Conservation (phyloP, 371 early-diverging fungal genomes). For the Rhizopus sp. region DNA sequence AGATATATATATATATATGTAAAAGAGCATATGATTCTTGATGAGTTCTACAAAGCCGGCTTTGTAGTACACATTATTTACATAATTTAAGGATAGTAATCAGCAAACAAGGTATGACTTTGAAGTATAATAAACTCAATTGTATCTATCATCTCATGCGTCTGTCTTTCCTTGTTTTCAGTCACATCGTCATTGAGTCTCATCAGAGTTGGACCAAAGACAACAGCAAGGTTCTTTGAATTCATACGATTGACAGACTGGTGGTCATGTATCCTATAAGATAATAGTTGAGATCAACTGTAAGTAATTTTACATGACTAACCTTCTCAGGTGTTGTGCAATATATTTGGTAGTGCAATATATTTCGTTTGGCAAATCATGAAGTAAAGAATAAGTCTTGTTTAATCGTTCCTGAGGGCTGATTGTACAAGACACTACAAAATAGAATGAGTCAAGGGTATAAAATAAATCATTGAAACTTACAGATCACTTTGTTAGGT, state of each 20-base stretch:
- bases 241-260: constrained; percentile 78
- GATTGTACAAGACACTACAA: not conserved
- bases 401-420: not conserved
- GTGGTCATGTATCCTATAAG: constrained; percentile 51
- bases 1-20: not conserved
- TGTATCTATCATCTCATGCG: constrained; percentile 22
- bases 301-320: not conserved
- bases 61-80: not conserved
- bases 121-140: constrained; percentile 25
- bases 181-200: constrained; percentile 26
- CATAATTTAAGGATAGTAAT: constrained; percentile 7
- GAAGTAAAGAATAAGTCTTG: constrained; percentile 12
- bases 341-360: constrained; percentile 38
- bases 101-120: constrained; percentile 27
- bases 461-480: constrained; percentile 48
- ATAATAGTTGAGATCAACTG: not conserved
- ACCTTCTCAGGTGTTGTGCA: constrained; percentile 32
- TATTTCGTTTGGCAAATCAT: constrained; percentile 32
- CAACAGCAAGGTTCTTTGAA: constrained; percentile 84
- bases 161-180: constrained; percentile 26
- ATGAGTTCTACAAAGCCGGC: not conserved
- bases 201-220: constrained; percentile 90
- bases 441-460: not conserved
- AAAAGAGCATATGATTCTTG: too few species aligned
- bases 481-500: constrained; percentile 70